These are phyloP conservation scores for Purpureocillium takamizusanense DNA, from an alignment of 2,329 filamentous ascomycete genomes.

Conservation along the genomic window DNA sequence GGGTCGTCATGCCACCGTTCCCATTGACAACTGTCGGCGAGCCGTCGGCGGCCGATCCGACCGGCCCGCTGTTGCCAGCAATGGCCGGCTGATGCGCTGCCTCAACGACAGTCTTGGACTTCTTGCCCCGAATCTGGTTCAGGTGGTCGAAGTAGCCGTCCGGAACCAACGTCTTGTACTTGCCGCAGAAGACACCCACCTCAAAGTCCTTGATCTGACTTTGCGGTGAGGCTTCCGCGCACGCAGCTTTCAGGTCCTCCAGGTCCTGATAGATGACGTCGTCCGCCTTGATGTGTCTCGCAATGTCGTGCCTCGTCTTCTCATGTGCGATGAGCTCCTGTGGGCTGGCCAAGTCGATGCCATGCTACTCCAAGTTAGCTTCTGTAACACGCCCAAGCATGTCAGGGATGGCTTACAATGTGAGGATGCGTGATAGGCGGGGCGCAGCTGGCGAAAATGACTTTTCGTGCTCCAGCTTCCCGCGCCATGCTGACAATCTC, in stretches of 20 bases:
- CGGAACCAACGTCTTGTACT: conserved; percentile 73
- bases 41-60: neutral
- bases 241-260: conserved; percentile 70
- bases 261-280: conserved; percentile 37
- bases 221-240: conserved; percentile 57
- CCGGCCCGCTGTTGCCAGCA: neutral
- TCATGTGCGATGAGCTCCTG: conserved; percentile 32
- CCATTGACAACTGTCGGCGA: neutral
- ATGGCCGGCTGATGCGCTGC: neutral
- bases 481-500: conserved; percentile 54
- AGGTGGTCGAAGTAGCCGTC: conserved; percentile 77
- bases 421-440: conserved; percentile 80
- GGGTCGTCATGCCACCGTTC: neutral
- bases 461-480: conserved; percentile 72
- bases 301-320: conserved; percentile 28
- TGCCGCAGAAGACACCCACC: conserved; percentile 84
- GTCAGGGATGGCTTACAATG: conserved; percentile 51
- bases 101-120: conserved; percentile 13
- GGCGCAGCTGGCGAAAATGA: conserved; percentile 75
- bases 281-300: conserved; percentile 8
- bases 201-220: conserved; percentile 60
- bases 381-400: neutral
- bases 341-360: conserved; percentile 36
- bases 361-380: conserved; percentile 20
- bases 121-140: conserved; percentile 61